These are phyloP conservation scores for Globisporangium okanoganense DNA, from an alignment of 352 stramenopile species.

Conservation along the genomic window DNA sequence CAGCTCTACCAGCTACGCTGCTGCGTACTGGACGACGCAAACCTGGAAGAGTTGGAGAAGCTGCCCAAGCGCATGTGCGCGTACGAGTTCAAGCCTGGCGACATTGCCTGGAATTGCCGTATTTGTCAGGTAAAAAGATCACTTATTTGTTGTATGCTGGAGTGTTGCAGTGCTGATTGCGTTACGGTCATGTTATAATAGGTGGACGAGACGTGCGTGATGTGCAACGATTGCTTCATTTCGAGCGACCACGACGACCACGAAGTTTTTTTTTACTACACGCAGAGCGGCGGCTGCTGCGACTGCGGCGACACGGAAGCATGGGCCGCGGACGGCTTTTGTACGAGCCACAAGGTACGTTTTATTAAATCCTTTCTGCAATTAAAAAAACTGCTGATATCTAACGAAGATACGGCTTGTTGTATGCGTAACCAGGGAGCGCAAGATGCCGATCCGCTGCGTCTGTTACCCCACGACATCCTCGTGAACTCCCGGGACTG, in stretches of 20 bases:
- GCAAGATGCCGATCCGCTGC: slow-evolving; percentile 67
- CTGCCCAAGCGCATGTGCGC: slow-evolving; percentile 88
- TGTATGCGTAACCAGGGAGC: slow-evolving; percentile 34
- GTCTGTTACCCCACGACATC: slow-evolving; percentile 47
- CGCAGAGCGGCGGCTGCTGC: slow-evolving; percentile 95
- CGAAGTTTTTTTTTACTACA: slow-evolving; percentile 94
- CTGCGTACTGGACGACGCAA: slow-evolving; percentile 55
- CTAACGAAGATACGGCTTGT: neutral
- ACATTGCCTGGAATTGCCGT: slow-evolving; percentile 97
- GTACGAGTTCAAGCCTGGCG: slow-evolving; percentile 93
- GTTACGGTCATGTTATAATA: too few species aligned
- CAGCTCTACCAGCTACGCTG: slow-evolving; percentile 48
- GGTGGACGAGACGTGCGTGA: slow-evolving; percentile 94
- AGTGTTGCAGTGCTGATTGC: too few species aligned
- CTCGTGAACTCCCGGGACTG: slow-evolving; percentile 57
- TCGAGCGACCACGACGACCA: slow-evolving; percentile 91
- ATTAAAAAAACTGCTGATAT: neutral
- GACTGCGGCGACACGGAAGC: slow-evolving; percentile 97
- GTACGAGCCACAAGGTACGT: slow-evolving; percentile 88
- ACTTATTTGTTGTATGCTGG: too few species aligned
- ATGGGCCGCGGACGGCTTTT: slow-evolving; percentile 95
- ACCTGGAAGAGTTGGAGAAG: slow-evolving; percentile 40
- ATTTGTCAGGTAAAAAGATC: slow-evolving; percentile 63
- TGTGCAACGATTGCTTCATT: slow-evolving; percentile 98
- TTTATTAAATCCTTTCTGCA: neutral